These are phyloP conservation scores for Gastroboletus turbinatus DNA, from an alignment of 1,284 basidiomycete species.

Conservation along the genomic window DNA sequence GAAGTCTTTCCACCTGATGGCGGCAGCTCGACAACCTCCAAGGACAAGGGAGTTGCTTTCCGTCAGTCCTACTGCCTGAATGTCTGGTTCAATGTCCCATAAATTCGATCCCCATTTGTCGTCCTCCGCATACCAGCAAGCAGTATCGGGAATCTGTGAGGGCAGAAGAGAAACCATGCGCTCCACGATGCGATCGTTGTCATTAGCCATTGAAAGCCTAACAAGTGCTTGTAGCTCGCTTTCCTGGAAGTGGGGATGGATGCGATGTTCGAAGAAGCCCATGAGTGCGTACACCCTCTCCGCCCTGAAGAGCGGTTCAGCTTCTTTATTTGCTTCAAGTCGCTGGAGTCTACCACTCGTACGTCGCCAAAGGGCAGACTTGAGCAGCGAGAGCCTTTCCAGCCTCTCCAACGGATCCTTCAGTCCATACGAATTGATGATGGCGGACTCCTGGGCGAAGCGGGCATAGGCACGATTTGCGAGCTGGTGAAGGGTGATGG, in stretches of 20 bases:
- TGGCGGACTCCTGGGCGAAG: slow-evolving; percentile 22
- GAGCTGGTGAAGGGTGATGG: slow-evolving; percentile 26
- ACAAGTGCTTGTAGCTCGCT: slow-evolving; percentile 27
- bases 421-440: slow-evolving; percentile 26
- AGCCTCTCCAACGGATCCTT: slow-evolving; percentile 29
- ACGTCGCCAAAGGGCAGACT: slow-evolving; percentile 28
- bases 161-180: slow-evolving; percentile 27
- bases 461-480: slow-evolving; percentile 24
- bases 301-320: slow-evolving; percentile 11
- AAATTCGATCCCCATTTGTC: slow-evolving; percentile 23
- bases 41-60: slow-evolving; percentile 21
- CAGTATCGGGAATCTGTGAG: background rate
- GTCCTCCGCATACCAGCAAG: slow-evolving; percentile 23
- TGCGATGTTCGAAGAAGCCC: slow-evolving; percentile 31
- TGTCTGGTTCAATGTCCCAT: slow-evolving; percentile 28
- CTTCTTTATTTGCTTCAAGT: background rate
- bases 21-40: slow-evolving; percentile 28
- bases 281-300: slow-evolving; percentile 31
- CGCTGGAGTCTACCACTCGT: background rate
- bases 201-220: slow-evolving; percentile 30
- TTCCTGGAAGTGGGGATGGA: slow-evolving; percentile 22
- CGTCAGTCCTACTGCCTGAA: slow-evolving; percentile 30
- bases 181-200: slow-evolving; percentile 27
- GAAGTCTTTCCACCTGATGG: slow-evolving; percentile 30
- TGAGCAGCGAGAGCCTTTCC: slow-evolving; percentile 26